Percentiles rank a stretch among this genome's conserved stretches.
Evolutionary conservation across 768 basidiomycete genomes (phyloP).

Genomic region (Russula brevipes): DNA sequence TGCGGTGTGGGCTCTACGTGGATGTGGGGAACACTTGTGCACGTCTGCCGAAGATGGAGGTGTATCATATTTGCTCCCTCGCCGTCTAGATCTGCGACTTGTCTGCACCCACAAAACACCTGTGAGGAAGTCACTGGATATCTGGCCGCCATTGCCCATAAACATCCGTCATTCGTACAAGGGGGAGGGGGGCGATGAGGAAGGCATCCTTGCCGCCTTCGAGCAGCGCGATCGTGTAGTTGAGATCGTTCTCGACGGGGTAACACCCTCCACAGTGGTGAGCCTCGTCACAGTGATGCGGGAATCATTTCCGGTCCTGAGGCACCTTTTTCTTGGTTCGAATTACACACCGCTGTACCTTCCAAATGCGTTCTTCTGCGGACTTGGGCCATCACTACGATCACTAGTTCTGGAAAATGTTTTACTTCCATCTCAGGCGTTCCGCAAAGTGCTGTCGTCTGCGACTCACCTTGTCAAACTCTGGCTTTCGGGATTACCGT

Average conservation of each 20-base stretch:
- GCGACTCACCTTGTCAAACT: background rate
- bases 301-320: background rate
- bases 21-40: conserved; percentile 2
- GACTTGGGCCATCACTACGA: background rate
- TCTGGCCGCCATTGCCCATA: conserved; percentile 4
- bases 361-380: background rate
- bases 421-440: background rate
- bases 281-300: background rate
- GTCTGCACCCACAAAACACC: background rate
- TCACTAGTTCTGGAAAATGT: background rate
- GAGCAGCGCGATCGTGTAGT: background rate
- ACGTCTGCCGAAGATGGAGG: conserved; percentile 6
- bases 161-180: background rate
- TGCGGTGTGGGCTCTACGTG: background rate
- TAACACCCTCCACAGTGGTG: background rate
- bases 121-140: background rate
- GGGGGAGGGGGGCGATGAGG: too few species aligned
- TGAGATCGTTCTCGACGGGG: background rate
- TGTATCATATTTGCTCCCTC: background rate
- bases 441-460: background rate
- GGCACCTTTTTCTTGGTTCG: background rate
- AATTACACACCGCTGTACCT: background rate
- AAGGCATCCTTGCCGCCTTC: background rate
- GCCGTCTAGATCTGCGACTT: background rate
- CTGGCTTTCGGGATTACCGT: background rate